Evolutionary conservation across 352 stramenopile species (phyloP), one percentile per base, ranked within the genome.

Genomic region (Globisporangium abappressorium): DNA sequence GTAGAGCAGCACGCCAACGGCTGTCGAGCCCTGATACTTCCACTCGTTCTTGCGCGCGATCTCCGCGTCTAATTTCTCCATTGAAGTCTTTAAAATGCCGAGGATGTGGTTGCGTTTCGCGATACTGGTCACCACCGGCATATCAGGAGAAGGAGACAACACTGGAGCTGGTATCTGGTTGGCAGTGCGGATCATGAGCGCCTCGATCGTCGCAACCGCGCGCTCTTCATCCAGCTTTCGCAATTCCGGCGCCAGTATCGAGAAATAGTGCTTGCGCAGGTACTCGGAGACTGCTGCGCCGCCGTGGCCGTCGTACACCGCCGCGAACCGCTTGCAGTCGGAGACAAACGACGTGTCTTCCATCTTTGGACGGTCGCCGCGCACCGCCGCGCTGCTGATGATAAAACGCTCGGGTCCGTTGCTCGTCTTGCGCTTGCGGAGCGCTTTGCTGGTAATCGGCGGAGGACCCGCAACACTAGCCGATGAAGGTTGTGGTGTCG

Each of bases 241-340:
- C 8, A 95, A 41, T 15, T 83, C 71, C 0, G 84, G 80, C 14
- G 73, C 71, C 14, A 95, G 73, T 53, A 81, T 69, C 2, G 78
- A 71, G 46, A 85, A 96, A 8, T 93, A 73, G 34, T 87, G 64
- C 12, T 85, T 77, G 51, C 85, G 75, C 9, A 94, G 68, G 70
- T 91, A 90, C 51, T 91, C 67, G 24, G 89, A 81, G 20, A 94
- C 86, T 0, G 71, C 76, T 0, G 85, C 72, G 12, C 89, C 89
- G 54, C 89, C 89, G 41, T 96, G 89, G 26, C 89, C 89, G 58
- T 96, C 89, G 72, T 90, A 96, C 2, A 96, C 86, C 1, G 87
- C 89, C 5, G 84, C 71, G 56, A 94, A 94, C 18, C 88, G 82
- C 72, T 93, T 92, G 64, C 86, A 93, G 46, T 78, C 76, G 34